Base-by-base conservation (phyloP, 345 rosid species). In the Camelina sativa region DNA sequence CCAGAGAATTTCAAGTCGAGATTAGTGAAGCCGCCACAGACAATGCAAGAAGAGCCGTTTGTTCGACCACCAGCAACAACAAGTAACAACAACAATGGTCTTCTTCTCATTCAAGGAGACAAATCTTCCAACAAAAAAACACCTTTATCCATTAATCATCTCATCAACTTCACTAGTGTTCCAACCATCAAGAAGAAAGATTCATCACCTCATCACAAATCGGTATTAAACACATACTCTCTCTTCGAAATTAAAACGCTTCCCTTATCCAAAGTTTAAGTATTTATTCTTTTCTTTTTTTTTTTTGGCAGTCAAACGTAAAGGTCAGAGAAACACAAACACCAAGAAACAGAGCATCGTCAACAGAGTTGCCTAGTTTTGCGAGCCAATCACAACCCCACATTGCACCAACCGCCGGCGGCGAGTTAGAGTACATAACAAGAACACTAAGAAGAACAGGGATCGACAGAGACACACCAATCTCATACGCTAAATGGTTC, bases 151-250 rank as follows among this genome's bases (percentile, higher is more conserved):
- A 69, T 76, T 0, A 86, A 77, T 12, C 76, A 82, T 17, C 79
- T 87, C 34, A 58, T 75, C 62, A 84, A 56, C 77, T 81, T 81
- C 77, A 76, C 79, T 0, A 69, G 65, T 66, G 86, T 82, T 79
- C 84, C 91, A 4, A 89, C 97, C 2, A 83, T 86, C 67, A 95
- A 87, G 84, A 95, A 87, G 82, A 95, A 81, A 84, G 88, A 84
- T 59, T 63, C 80, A 70, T 48, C 76, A 47, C 61, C 66, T 70
- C 75, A 37, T 55, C 71, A 56, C 54, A 64, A 70, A 56, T 85
- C 91, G 69, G 81, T 77, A 63, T 1, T 28, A 9, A 9, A 15
- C 5, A 62, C 37, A 50, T 62, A 11, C 51, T 22, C 52, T 41
- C 52, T 22, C 52, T 12, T 62, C 12, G 1, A 20, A 58, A 77